Evolutionary conservation across 768 basidiomycete genomes (phyloP), one percentile per base, ranked within the genome.

Genomic region (Imleria badia): DNA sequence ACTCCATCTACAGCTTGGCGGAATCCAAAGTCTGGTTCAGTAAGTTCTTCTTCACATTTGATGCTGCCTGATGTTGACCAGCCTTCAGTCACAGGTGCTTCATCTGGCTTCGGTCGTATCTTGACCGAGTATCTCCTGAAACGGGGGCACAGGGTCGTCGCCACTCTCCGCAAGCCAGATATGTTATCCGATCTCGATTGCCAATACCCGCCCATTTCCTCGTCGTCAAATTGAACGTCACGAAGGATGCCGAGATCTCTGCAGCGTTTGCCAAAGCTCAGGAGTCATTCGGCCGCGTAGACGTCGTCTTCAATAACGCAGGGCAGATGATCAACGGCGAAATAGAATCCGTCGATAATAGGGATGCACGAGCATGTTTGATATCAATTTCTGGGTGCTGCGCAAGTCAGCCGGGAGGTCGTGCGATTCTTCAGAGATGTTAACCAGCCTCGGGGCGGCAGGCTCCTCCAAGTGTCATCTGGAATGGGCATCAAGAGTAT

Each of bases 141-240:
- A 23, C 61, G 61, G 17, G 78, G 73, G 5, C 65, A 76, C 33
- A 72, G 52, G 31, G 76, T 69, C 22, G 69, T 78, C 46, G 78
- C 80, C 5, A 78, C 79, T 36, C 65, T 77, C 23, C 76, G 77
- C 48, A 73, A 63, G 53, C 77, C 78, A 2, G 69, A 61, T 15
- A 60, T 47, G 14, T 62, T 79, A 38, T 52, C 59, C 12, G 61
- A 70, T 19, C 74, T 72, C 15, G 48, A 45, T 11, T 26, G 41
- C 1, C 39, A 69, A 35, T 73, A 74, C 49, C 55, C 66, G 5
- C 7, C 65, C 13, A 51, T 2, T 55, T 63, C 1, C 6, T 72
- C 48, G 54, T 72, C 47, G 43, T 72, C 47, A 64, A 64, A 47
- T 47, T 72, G 44, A 73, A 76, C 60, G 73, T 77, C 29, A 65